Base-by-base conservation (phyloP, 768 basidiomycete genomes). In the Phaeotremella fagi region DNA sequence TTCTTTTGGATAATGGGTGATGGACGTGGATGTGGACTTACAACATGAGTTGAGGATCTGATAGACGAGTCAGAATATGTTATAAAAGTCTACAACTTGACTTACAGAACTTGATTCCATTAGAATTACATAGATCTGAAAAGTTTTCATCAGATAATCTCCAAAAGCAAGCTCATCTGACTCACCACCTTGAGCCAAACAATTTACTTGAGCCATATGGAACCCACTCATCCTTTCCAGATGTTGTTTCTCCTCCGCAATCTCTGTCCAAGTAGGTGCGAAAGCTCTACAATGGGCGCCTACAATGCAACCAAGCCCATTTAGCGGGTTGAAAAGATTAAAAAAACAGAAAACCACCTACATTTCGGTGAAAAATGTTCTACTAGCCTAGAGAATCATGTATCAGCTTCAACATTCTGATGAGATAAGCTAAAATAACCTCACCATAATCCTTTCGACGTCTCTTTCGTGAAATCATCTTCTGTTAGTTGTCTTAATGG, bases 301-400 rank as follows among this genome's bases (percentile, higher is more conserved):
- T 75, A 47, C 24, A 16, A 26, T 16, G n/a, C n/a, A n/a, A n/a
- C n/a, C n/a, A n/a, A n/a, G n/a, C n/a, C n/a, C n/a, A n/a, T n/a
- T n/a, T 20, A 3, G 20, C 22, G n/a, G 18, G 9, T 11, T 28
- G 9, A 5, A 41, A 44, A 3, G 18, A 43, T 11, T 1, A 45
- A 6, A 23, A 22, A 36, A 18, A 35, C n/a, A n/a, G n/a, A 9
- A n/a, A n/a, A 35, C 11, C 11, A 45, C 64, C 56, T 26, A 73
- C 91, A 95, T 66, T 84, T 85, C 0, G 91, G 91, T 0, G 88
- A 90, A 70, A 82, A 95, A 72, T 87, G 85, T 63, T 94, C 90
- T 45, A 94, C 77, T 54, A 92, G 83, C 83, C 83, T 78, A 49
- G 9, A 47, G 20, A 24, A 31, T n/a, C 7, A 33, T 16, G 31